phyloP scores from a whole-genome alignment of 2,329 filamentous ascomycete genomes.

The Aspergillus nomiae region DNA sequence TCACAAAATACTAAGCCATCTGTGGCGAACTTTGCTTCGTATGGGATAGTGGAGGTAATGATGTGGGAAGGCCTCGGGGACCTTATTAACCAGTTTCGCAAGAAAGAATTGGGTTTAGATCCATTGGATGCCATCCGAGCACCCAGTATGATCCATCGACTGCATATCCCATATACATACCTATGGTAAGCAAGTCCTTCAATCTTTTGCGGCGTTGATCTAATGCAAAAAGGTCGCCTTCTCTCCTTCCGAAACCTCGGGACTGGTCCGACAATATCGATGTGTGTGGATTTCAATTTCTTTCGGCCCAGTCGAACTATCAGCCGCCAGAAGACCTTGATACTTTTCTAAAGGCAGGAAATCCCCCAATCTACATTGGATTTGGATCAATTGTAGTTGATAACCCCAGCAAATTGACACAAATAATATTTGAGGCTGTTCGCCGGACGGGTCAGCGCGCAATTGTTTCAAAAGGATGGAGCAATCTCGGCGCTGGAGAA shows the following conservation, averaged over 20 bases:
- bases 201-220: too few relatives aligned
- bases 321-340: background rate
- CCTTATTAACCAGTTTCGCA: constrained; percentile 4
- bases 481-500: background rate
- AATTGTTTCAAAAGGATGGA: constrained; percentile 3
- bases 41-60: constrained; percentile 1
- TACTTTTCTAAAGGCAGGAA: background rate
- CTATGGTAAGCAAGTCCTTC: background rate
- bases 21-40: background rate
- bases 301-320: background rate
- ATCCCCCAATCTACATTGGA: constrained; percentile 1
- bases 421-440: background rate
- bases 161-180: constrained; percentile 2
- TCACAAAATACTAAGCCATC: background rate
- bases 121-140: background rate
- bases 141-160: background rate
- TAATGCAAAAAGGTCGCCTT: background rate
- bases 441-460: background rate
- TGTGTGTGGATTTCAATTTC: background rate
- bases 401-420: background rate
- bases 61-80: constrained; percentile 6
- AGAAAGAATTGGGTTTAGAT: background rate
- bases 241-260: background rate
- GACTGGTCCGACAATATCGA: background rate
- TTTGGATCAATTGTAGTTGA: constrained; percentile 7